phyloP scores from a whole-genome alignment of 2,329 filamentous ascomycete species.

The Paraconiothyrium brasiliense region DNA sequence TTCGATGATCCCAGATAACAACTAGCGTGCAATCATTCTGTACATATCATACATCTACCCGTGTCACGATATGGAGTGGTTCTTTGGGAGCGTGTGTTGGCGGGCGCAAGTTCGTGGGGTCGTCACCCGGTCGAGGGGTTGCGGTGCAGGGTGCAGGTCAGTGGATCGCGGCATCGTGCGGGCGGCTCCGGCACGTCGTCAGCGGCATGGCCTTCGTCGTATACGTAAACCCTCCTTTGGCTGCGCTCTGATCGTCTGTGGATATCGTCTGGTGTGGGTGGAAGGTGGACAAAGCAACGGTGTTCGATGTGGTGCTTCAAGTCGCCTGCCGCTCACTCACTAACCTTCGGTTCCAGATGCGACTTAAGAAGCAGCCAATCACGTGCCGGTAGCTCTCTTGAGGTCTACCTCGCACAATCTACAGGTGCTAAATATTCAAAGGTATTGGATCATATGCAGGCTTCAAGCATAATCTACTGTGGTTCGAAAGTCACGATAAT shows the following conservation, averaged over 20 bases:
- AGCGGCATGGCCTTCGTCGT: not conserved
- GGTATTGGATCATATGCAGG: not conserved
- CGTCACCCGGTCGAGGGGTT: conserved; percentile 7
- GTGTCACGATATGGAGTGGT: not conserved
- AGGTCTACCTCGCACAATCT: too few species aligned
- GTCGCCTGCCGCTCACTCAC: not conserved
- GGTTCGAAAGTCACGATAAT: not conserved
- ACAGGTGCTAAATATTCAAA: not conserved
- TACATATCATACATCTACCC: not conserved
- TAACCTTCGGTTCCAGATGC: not conserved
- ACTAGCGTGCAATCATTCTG: not conserved
- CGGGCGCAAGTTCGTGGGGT: not conserved
- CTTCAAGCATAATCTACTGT: not conserved
- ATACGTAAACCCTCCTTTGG: not conserved
- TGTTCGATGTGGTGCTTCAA: not conserved
- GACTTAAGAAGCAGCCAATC: not conserved
- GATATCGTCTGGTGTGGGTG: not conserved
- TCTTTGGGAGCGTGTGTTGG: not conserved
- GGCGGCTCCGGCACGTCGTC: not conserved
- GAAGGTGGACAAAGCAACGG: conserved; percentile 5
- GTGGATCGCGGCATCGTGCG: conserved; percentile 4
- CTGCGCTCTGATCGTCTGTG: not conserved
- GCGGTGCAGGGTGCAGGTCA: conserved; percentile 4
- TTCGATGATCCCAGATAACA: not conserved
- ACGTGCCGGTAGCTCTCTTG: not conserved